Evolutionary conservation across 352 stramenopile genomes (phyloP).

Genomic region (Phytophthora europaea): DNA sequence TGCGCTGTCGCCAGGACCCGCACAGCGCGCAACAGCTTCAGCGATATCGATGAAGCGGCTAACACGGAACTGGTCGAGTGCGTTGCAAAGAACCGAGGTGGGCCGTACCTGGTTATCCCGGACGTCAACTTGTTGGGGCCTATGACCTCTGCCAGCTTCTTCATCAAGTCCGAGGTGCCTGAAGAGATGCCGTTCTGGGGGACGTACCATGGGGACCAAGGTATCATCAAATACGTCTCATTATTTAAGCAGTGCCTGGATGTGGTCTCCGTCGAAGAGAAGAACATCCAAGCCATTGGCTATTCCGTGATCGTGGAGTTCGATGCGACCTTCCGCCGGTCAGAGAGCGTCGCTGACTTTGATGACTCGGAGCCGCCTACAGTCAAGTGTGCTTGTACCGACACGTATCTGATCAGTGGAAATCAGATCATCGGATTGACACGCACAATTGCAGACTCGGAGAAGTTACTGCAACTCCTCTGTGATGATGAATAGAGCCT

Average conservation of each 20-base stretch:
- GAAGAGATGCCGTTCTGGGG: slow-evolving; percentile 88
- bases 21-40: slow-evolving; percentile 60
- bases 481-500: slow-evolving; percentile 51
- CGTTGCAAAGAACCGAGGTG: slow-evolving; percentile 60
- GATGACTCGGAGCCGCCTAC: slow-evolving; percentile 32
- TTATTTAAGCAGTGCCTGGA: slow-evolving; percentile 73
- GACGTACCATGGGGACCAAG: slow-evolving; percentile 69
- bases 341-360: slow-evolving; percentile 42
- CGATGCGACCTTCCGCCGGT: slow-evolving; percentile 64
- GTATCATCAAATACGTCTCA: slow-evolving; percentile 77
- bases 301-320: slow-evolving; percentile 88
- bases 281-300: slow-evolving; percentile 71
- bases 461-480: slow-evolving; percentile 80
- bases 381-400: slow-evolving; percentile 77
- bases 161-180: slow-evolving; percentile 79
- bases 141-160: slow-evolving; percentile 72
- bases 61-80: slow-evolving; percentile 73
- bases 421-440: slow-evolving; percentile 83
- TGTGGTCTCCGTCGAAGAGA: slow-evolving; percentile 69
- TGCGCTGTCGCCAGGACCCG: slow-evolving; percentile 55
- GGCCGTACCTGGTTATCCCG: slow-evolving; percentile 61
- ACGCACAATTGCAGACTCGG: slow-evolving; percentile 81
- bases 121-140: slow-evolving; percentile 70
- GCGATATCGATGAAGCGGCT: slow-evolving; percentile 67
- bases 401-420: slow-evolving; percentile 80